Evolutionary conservation across 2,329 filamentous ascomycete genomes (phyloP).

Genomic region (Alternaria dauci): DNA sequence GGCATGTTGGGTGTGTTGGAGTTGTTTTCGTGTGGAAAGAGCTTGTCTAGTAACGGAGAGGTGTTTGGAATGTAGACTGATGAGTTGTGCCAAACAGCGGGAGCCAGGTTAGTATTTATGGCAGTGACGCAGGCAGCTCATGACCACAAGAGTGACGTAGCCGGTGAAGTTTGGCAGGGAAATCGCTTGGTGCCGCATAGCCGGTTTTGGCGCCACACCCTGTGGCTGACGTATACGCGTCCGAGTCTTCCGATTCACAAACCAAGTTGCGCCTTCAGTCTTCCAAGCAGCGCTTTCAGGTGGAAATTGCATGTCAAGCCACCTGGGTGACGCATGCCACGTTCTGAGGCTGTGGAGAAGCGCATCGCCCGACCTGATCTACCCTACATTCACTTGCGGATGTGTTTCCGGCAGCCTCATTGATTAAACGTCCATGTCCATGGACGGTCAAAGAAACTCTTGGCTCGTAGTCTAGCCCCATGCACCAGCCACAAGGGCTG

Average conservation of each 20-base stretch:
- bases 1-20: constrained; percentile 58
- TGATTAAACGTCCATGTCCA: neutral
- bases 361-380: neutral
- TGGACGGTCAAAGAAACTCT: neutral
- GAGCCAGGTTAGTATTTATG: constrained; percentile 36
- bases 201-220: constrained; percentile 22
- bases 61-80: constrained; percentile 7
- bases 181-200: constrained; percentile 15
- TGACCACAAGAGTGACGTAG: constrained; percentile 31
- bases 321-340: constrained; percentile 11
- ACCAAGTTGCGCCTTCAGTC: constrained; percentile 4
- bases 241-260: constrained; percentile 11
- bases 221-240: constrained; percentile 16
- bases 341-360: neutral
- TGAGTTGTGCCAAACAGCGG: constrained; percentile 19
- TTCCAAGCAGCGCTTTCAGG: constrained; percentile 8
- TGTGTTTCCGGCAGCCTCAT: neutral
- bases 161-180: constrained; percentile 10
- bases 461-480: constrained; percentile 10
- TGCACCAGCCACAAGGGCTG: constrained; percentile 11
- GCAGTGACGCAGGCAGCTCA: constrained; percentile 29
- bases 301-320: neutral
- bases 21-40: neutral
- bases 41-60: constrained; percentile 1
- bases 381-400: neutral